A percentile compares a stretch with the other conserved stretches of the same genome.
These are phyloP conservation scores for Plasmodium yoelii DNA, from an alignment of 169 alveolate genomes.

Conservation along the genomic window DNA sequence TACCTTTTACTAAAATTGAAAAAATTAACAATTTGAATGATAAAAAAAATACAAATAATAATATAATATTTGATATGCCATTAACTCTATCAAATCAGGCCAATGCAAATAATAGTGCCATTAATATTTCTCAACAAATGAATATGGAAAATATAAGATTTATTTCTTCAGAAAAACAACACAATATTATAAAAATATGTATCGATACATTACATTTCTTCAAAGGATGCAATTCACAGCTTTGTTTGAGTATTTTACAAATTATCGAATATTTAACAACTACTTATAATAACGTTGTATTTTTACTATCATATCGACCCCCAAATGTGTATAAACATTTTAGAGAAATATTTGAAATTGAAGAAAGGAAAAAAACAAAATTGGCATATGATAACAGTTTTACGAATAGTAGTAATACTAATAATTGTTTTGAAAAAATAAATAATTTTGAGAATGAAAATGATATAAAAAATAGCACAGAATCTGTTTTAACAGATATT, in stretches of 20 bases:
- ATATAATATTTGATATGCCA: too few relatives aligned
- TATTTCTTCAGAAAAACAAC: conserved; percentile 70
- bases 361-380: conserved; percentile 10
- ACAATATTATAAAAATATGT: conserved; percentile 59
- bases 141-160: conserved; percentile 34
- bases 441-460: background rate
- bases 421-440: background rate
- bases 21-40: conserved; percentile 17
- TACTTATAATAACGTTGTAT: conserved; percentile 68
- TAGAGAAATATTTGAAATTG: conserved; percentile 39
- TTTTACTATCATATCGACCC: conserved; percentile 58
- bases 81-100: too few relatives aligned
- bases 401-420: background rate
- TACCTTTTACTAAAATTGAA: conserved; percentile 8
- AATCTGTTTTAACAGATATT: background rate
- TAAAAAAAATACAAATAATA: background rate
- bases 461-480: background rate
- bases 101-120: background rate
- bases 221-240: conserved; percentile 66
- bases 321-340: conserved; percentile 70
- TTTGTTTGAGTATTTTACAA: conserved; percentile 65
- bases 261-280: conserved; percentile 69
- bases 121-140: background rate
- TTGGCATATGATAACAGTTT: background rate
- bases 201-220: conserved; percentile 71